These are phyloP conservation scores for Rhexocercosporidium sp. DNA, from an alignment of 2,329 filamentous ascomycete genomes.

Conservation along the genomic window DNA sequence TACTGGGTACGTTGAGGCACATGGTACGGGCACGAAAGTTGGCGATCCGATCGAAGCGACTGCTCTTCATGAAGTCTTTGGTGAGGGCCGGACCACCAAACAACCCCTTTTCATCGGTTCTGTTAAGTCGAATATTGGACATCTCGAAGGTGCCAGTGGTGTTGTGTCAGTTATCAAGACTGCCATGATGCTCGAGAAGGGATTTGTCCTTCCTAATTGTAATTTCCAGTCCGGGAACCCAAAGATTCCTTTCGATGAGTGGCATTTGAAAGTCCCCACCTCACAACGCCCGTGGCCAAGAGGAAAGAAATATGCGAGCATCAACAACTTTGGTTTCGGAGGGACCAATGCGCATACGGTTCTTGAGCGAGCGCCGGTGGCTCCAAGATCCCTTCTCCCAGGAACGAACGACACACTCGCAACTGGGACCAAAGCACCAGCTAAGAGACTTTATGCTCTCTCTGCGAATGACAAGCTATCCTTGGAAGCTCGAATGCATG, in stretches of 20 bases:
- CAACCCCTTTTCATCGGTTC: slow-evolving; percentile 36
- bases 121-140: slow-evolving; percentile 43
- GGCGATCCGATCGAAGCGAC: slow-evolving; percentile 39
- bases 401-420: slow-evolving; percentile 26
- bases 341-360: slow-evolving; percentile 47
- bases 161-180: slow-evolving; percentile 49
- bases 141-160: slow-evolving; percentile 47
- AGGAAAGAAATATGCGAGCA: slow-evolving; percentile 53
- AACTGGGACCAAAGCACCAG: slow-evolving; percentile 20
- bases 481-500: slow-evolving; percentile 28
- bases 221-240: slow-evolving; percentile 48
- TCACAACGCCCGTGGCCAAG: slow-evolving; percentile 35
- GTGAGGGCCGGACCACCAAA: slow-evolving; percentile 22
- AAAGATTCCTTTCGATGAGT: slow-evolving; percentile 43
- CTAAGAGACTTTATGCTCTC: slow-evolving; percentile 34
- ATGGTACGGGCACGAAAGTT: slow-evolving; percentile 38
- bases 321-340: slow-evolving; percentile 44
- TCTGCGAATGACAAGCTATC: slow-evolving; percentile 34
- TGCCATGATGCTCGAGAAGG: slow-evolving; percentile 49
- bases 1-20: slow-evolving; percentile 37
- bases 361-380: slow-evolving; percentile 27
- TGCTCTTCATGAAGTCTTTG: slow-evolving; percentile 34
- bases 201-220: slow-evolving; percentile 49
- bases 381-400: slow-evolving; percentile 1
- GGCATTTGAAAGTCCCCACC: slow-evolving; percentile 43